These are phyloP conservation scores for Myxozyma lipomycoides DNA, from an alignment of 805 yeast species.

Conservation along the genomic window DNA sequence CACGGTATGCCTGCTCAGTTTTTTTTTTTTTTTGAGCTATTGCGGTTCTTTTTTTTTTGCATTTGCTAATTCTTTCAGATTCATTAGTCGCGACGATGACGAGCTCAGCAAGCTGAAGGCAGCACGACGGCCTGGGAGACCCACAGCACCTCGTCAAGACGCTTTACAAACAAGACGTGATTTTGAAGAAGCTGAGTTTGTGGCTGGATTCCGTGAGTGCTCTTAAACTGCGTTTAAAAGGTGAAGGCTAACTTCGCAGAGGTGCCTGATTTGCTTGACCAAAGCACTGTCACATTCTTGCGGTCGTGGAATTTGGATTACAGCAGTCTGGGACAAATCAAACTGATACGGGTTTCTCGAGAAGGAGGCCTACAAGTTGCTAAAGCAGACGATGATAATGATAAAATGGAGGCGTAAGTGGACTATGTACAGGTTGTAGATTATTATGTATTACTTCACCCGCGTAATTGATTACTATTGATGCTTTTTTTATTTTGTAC, in stretches of 20 bases:
- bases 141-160: slow-evolving; percentile 68
- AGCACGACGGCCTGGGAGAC: slow-evolving; percentile 83
- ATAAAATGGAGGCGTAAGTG: neutral
- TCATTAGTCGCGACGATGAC: slow-evolving; percentile 64
- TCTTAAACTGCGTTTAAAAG: no score
- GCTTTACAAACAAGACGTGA: slow-evolving; percentile 58
- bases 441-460: neutral
- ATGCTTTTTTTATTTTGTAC: no score
- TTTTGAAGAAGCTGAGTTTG: slow-evolving; percentile 58
- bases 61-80: slow-evolving; percentile 23
- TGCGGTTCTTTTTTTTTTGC: neutral
- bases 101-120: slow-evolving; percentile 61
- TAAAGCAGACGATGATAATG: neutral
- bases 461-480: no score
- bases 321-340: slow-evolving; percentile 69
- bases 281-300: slow-evolving; percentile 54
- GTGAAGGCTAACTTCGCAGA: slow-evolving; percentile 7
- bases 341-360: slow-evolving; percentile 41
- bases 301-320: slow-evolving; percentile 76
- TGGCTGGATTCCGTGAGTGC: slow-evolving; percentile 52
- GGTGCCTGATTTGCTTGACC: slow-evolving; percentile 67
- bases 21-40: neutral
- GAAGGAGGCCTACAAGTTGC: slow-evolving; percentile 21
- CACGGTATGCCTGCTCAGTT: neutral
- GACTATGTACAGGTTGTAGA: neutral